Percentiles rank a stretch among this genome's conserved stretches.
Evolutionary conservation across 192 early-diverging fungal species (phyloP).

Genomic region (Diversispora eburnea): DNA sequence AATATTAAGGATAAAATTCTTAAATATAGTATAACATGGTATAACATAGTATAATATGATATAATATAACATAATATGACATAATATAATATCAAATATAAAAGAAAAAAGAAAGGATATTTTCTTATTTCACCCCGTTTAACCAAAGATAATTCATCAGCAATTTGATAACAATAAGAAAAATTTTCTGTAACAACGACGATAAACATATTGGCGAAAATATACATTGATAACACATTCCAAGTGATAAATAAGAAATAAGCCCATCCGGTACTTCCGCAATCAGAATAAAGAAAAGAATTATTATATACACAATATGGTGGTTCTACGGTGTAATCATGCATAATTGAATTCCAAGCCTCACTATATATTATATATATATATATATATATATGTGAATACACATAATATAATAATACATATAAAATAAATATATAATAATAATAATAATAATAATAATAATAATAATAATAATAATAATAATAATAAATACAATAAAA

Average conservation of each 20-base stretch:
- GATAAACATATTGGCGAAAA: slow-evolving; percentile 59
- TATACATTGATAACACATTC: slow-evolving; percentile 67
- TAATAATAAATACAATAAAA: neutral
- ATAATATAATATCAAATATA: no score
- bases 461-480: neutral
- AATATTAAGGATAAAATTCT: neutral
- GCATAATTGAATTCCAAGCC: slow-evolving; percentile 61
- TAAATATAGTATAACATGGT: neutral
- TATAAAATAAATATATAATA: neutral
- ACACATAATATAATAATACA: no score
- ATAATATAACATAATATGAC: neutral
- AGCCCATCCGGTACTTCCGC: slow-evolving; percentile 51
- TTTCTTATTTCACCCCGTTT: slow-evolving; percentile 58
- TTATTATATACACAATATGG: slow-evolving; percentile 46
- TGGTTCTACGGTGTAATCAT: slow-evolving; percentile 52
- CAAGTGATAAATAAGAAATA: slow-evolving; percentile 55
- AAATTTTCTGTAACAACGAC: slow-evolving; percentile 63
- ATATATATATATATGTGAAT: no score
- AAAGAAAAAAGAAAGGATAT: slow-evolving; percentile 35
- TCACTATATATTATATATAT: slow-evolving; percentile 36
- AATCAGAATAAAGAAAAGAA: slow-evolving; percentile 51
- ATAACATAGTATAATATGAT: neutral
- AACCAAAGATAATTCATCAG: slow-evolving; percentile 52
- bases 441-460: neutral
- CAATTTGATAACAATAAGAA: slow-evolving; percentile 59